phyloP scores from a whole-genome alignment of 2,329 filamentous ascomycete species.

The Penicillium sp. region DNA sequence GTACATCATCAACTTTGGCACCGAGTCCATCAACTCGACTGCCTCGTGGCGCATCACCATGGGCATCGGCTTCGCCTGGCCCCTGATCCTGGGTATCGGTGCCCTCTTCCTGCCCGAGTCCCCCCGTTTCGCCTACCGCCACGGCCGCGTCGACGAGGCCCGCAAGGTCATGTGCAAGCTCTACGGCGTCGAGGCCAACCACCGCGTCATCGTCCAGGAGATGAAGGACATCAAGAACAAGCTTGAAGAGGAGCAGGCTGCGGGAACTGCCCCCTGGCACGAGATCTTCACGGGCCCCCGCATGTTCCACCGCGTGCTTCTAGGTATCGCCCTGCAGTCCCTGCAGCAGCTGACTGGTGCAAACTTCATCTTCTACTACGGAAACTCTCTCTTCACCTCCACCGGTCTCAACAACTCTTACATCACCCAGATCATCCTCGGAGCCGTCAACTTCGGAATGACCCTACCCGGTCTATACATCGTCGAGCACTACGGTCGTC shows the following conservation, averaged over 20 bases:
- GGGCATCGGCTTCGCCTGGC: constrained; percentile 64
- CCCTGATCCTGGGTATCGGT: constrained; percentile 58
- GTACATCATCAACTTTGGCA: constrained; percentile 55
- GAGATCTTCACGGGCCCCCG: constrained; percentile 54
- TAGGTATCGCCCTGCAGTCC: constrained; percentile 53
- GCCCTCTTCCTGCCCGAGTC: constrained; percentile 63
- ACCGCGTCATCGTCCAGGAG: constrained; percentile 60
- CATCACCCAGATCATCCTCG: constrained; percentile 70
- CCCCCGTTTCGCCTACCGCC: constrained; percentile 63
- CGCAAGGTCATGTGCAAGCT: constrained; percentile 58
- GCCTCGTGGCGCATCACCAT: constrained; percentile 56
- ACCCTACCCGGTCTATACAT: constrained; percentile 72
- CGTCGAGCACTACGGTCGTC: constrained; percentile 71
- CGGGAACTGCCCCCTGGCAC: constrained; percentile 46
- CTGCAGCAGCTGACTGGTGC: constrained; percentile 55
- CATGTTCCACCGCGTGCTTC: constrained; percentile 52
- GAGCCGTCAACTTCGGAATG: constrained; percentile 70
- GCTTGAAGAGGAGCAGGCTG: constrained; percentile 59
- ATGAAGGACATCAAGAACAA: constrained; percentile 64
- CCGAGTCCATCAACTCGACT: constrained; percentile 48
- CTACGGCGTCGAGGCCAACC: constrained; percentile 61
- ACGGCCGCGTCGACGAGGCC: constrained; percentile 58
- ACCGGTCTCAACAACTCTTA: constrained; percentile 71
- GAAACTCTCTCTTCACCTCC: constrained; percentile 66
- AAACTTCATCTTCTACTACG: constrained; percentile 59